Percentiles rank a stretch among this genome's conserved stretches.
phyloP scores from a whole-genome alignment of 805 yeast genomes.

The Debaryomyces tyrocola region DNA sequence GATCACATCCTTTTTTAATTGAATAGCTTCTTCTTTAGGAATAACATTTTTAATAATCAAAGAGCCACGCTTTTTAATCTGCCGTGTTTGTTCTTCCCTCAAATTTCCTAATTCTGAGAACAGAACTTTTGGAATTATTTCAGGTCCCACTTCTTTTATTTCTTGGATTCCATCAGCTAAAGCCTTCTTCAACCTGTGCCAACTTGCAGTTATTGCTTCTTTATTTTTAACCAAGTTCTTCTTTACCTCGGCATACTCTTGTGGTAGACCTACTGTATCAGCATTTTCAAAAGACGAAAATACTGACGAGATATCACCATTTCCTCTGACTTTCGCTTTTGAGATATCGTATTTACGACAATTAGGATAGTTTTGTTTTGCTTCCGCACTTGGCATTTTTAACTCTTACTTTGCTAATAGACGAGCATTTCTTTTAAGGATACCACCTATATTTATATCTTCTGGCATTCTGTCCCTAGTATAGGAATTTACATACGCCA shows the following conservation, averaged over 20 bases:
- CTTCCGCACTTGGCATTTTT: background rate
- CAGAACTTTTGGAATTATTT: constrained; percentile 20
- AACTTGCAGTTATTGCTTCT: constrained; percentile 8
- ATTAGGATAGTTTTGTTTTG: background rate
- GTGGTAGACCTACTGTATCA: background rate
- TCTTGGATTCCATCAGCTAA: constrained; percentile 18
- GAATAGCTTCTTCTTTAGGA: constrained; percentile 19
- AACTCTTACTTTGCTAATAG: background rate
- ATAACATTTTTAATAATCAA: constrained; percentile 31
- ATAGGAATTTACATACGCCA: too few relatives aligned
- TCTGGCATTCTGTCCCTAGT: too few relatives aligned
- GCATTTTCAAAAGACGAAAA: constrained; percentile 6
- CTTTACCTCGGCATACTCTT: constrained; percentile 4
- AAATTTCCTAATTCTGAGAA: constrained; percentile 14
- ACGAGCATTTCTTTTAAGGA: too few relatives aligned
- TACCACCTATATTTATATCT: too few relatives aligned
- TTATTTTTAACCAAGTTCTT: constrained; percentile 2
- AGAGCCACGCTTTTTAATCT: constrained; percentile 18
- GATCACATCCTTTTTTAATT: constrained; percentile 18
- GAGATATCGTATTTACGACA: constrained; percentile 7
- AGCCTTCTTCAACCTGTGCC: constrained; percentile 25
- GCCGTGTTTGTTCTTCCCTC: background rate
- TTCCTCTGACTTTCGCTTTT: constrained; percentile 7
- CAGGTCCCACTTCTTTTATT: constrained; percentile 19
- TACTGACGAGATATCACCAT: constrained; percentile 13